Conservation (phyloP, 1,284 basidiomycete genomes). For the Papiliotrema terrestris region DNA sequence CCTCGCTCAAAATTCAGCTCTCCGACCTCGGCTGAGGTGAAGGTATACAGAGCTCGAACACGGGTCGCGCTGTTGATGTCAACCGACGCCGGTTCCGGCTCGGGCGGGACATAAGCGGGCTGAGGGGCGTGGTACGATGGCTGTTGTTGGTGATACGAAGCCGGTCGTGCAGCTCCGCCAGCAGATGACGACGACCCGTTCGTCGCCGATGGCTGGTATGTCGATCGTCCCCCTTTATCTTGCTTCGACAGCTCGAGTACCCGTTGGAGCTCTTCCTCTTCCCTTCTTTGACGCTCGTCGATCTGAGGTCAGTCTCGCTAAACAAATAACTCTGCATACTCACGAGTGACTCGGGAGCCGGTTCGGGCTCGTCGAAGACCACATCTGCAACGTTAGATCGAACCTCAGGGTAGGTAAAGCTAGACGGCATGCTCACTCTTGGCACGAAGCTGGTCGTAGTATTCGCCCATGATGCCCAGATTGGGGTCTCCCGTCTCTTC, state of each 20-base stretch:
- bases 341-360: constrained; percentile 39
- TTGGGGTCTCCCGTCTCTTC: constrained; percentile 62
- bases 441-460: constrained; percentile 72
- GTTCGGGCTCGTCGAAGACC: constrained; percentile 62
- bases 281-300: constrained; percentile 67
- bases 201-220: constrained; percentile 19
- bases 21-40: constrained; percentile 81
- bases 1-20: constrained; percentile 91
- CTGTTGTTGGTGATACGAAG: constrained; percentile 10
- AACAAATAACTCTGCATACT: not conserved
- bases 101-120: constrained; percentile 19
- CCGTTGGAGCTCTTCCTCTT: constrained; percentile 89
- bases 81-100: constrained; percentile 35
- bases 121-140: not conserved
- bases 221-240: constrained; percentile 71
- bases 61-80: constrained; percentile 61
- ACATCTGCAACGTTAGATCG: constrained; percentile 28
- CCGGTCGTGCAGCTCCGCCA: constrained; percentile 8
- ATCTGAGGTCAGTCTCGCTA: constrained; percentile 48
- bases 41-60: constrained; percentile 87
- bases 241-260: constrained; percentile 83
- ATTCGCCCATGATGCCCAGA: constrained; percentile 87
- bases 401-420: not conserved
- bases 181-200: constrained; percentile 18
- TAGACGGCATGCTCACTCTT: constrained; percentile 61